phyloP scores from a whole-genome alignment of 2,329 filamentous ascomycete species.

The Amphichorda felina region DNA sequence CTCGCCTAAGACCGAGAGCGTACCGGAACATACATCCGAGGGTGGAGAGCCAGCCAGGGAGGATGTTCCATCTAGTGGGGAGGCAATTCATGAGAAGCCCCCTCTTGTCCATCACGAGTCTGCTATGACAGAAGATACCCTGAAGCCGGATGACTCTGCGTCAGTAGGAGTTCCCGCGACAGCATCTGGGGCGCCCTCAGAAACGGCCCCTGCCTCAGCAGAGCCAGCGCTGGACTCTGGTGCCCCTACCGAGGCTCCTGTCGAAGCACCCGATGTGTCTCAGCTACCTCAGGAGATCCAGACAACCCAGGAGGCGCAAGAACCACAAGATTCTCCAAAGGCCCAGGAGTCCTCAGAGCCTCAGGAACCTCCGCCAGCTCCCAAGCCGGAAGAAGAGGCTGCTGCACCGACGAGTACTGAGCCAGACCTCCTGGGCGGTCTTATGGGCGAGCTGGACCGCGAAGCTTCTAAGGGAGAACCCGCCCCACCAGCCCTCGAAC shows the following conservation, averaged over 20 bases:
- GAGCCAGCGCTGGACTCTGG: not conserved
- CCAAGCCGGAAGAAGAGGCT: constrained; percentile 2
- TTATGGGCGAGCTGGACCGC: constrained; percentile 31
- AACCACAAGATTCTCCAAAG: not conserved
- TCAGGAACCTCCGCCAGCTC: not conserved
- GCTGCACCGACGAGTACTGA: constrained; percentile 17
- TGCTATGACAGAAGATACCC: constrained; percentile 22
- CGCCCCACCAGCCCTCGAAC: not conserved
- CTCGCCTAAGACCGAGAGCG: constrained; percentile 16
- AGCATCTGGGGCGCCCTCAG: constrained; percentile 16
- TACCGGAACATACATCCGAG: constrained; percentile 11
- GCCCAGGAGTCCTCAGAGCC: not conserved
- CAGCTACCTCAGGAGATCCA: not conserved
- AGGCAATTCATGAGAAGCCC: constrained; percentile 9
- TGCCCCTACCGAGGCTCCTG: not conserved
- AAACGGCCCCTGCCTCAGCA: constrained; percentile 4
- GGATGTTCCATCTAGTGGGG: constrained; percentile 9
- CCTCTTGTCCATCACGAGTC: constrained; percentile 16
- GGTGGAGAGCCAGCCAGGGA: constrained; percentile 13
- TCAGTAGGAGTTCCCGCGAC: constrained; percentile 16
- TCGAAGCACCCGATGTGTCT: not conserved
- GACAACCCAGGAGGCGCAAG: not conserved
- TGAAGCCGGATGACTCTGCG: constrained; percentile 25
- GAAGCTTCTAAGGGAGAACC: constrained; percentile 11
- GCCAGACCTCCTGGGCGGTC: constrained; percentile 30